These are phyloP conservation scores for Exophiala phaeomuriformis DNA, from an alignment of 2,329 filamentous ascomycete genomes.

Conservation along the genomic window DNA sequence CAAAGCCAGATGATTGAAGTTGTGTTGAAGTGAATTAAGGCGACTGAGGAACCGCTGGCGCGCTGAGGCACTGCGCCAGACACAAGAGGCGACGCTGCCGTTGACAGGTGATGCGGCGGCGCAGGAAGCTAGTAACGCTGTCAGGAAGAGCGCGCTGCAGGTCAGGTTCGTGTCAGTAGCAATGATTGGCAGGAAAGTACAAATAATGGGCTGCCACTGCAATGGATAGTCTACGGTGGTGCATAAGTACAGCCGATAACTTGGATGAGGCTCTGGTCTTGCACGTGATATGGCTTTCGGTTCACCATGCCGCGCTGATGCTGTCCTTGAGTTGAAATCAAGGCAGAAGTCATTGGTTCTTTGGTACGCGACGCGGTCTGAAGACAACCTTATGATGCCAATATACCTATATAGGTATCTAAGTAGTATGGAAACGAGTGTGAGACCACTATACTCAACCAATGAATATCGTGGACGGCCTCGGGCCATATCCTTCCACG, in stretches of 20 bases:
- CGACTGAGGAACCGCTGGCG: slow-evolving; percentile 5
- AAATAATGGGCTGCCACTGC: too few relatives aligned
- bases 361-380: neutral
- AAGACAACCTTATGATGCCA: neutral
- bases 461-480: neutral
- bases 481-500: neutral
- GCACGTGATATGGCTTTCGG: neutral
- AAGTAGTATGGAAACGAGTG: neutral
- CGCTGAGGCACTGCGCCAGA: neutral
- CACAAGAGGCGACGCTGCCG: neutral
- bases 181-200: too few relatives aligned
- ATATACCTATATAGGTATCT: neutral
- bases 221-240: neutral
- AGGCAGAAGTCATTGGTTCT: too few relatives aligned
- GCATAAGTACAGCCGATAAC: neutral
- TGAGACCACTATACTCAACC: neutral
- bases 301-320: too few relatives aligned
- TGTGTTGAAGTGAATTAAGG: slow-evolving; percentile 4
- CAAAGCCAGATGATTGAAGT: slow-evolving; percentile 15
- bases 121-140: too few relatives aligned
- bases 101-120: too few relatives aligned
- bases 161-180: too few relatives aligned
- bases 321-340: too few relatives aligned
- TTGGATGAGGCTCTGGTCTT: neutral
- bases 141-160: too few relatives aligned